phyloP scores from a whole-genome alignment of 1,139 yeast genomes.

The Geotrichum siamense region DNA sequence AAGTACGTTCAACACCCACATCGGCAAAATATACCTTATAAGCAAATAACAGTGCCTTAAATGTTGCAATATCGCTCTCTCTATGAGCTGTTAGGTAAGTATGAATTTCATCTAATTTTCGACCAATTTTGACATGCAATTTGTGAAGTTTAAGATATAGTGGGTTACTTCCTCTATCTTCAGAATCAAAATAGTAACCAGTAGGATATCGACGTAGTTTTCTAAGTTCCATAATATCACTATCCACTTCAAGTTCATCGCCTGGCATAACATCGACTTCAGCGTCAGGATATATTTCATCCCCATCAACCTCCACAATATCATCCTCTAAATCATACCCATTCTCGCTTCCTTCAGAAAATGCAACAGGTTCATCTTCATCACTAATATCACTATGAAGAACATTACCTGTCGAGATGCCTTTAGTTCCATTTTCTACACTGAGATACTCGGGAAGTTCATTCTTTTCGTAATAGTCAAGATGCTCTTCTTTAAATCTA shows the following conservation, averaged over 20 bases:
- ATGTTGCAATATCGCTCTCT: conserved; percentile 63
- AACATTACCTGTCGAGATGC: background rate
- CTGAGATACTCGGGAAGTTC: conserved; percentile 11
- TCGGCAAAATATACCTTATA: conserved; percentile 78
- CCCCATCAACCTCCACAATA: conserved; percentile 21
- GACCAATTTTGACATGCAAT: conserved; percentile 57
- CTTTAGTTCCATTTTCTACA: background rate
- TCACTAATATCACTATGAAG: conserved; percentile 17
- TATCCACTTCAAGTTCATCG: conserved; percentile 34
- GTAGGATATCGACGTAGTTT: conserved; percentile 34
- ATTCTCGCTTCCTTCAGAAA: conserved; percentile 13
- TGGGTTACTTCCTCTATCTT: conserved; percentile 37
- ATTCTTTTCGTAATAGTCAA: conserved; percentile 19
- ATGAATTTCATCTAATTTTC: conserved; percentile 55
- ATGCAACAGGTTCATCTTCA: conserved; percentile 16
- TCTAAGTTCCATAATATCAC: conserved; percentile 29
- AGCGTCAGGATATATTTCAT: conserved; percentile 34
- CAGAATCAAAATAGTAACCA: conserved; percentile 48
- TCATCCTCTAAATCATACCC: conserved; percentile 11
- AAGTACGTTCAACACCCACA: conserved; percentile 66
- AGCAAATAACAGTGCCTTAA: conserved; percentile 59
- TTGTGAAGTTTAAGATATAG: conserved; percentile 56
- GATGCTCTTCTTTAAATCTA: conserved; percentile 23
- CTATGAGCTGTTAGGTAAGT: conserved; percentile 44
- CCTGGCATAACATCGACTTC: conserved; percentile 25